Conservation (phyloP, 108 stramenopile genomes). For the Nannochloropsis salina region DNA sequence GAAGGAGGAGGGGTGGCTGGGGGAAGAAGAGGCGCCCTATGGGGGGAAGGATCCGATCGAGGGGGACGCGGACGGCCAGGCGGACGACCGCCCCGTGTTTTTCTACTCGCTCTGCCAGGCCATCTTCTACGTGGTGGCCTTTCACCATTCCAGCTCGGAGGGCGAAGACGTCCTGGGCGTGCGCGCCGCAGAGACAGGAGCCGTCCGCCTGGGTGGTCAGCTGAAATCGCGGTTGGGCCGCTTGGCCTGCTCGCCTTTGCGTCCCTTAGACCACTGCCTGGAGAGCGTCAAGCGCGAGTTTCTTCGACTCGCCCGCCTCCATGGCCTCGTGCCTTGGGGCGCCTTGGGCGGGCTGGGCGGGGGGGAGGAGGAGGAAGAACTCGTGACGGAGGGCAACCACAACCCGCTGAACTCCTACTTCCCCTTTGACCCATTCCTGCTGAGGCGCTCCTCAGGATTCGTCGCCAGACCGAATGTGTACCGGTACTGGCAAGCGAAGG, state of each 20-base stretch:
- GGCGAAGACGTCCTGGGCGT: background rate
- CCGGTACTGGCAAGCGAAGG: conserved; percentile 63
- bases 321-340: background rate
- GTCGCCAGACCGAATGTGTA: conserved; percentile 67
- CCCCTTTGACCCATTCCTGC: conserved; percentile 90
- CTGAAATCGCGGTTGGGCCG: conserved; percentile 55
- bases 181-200: background rate
- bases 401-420: conserved; percentile 93
- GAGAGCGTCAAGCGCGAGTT: conserved; percentile 88
- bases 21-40: background rate
- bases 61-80: background rate
- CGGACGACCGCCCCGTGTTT: conserved; percentile 59
- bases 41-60: background rate
- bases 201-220: background rate
- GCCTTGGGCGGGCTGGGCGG: conserved; percentile 18
- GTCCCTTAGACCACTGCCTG: conserved; percentile 80
- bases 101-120: conserved; percentile 93
- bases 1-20: background rate
- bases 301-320: conserved; percentile 61
- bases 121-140: conserved; percentile 95
- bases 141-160: conserved; percentile 53
- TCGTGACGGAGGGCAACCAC: conserved; percentile 63
- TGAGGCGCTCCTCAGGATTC: conserved; percentile 66
- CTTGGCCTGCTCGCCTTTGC: conserved; percentile 62
- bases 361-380: conserved; percentile 67